These are phyloP conservation scores for Podila epicladia DNA, from an alignment of 192 early-diverging fungal species.

Conservation along the genomic window DNA sequence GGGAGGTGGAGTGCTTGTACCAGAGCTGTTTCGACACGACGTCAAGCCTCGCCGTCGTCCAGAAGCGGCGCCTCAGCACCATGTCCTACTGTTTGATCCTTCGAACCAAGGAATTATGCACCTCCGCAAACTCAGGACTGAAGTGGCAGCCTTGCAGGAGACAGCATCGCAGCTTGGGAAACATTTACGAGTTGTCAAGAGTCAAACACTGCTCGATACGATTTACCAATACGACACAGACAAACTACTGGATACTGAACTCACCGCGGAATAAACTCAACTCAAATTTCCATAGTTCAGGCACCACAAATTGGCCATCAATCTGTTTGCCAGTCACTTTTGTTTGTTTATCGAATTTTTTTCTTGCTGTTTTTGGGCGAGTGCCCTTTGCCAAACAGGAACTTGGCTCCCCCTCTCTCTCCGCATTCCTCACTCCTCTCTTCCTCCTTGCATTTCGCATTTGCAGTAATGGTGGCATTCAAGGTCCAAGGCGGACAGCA, in stretches of 20 bases:
- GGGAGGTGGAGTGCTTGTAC: constrained; percentile 30
- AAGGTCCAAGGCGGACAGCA: constrained; percentile 2
- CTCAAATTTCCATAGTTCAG: too few relatives aligned
- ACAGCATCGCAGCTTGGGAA: constrained; percentile 17
- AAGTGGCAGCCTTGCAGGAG: background rate
- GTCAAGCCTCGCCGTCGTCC: background rate
- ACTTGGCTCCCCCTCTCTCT: background rate
- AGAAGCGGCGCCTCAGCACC: constrained; percentile 1
- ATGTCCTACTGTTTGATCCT: constrained; percentile 24
- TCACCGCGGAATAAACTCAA: background rate
- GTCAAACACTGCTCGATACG: constrained; percentile 17
- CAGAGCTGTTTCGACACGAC: constrained; percentile 13
- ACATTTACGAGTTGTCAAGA: constrained; percentile 3
- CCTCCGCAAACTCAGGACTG: constrained; percentile 15
- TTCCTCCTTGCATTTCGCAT: background rate
- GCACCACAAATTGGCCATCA: too few relatives aligned
- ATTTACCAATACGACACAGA: background rate
- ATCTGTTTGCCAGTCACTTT: too few relatives aligned
- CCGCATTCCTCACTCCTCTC: background rate
- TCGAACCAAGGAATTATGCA: constrained; percentile 20
- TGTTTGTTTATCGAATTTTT: too few relatives aligned
- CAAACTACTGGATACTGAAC: constrained; percentile 1
- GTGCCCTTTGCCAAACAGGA: background rate
- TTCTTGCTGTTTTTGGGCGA: too few relatives aligned
- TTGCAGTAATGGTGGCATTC: constrained; percentile 1